Percentiles rank a stretch among this genome's conserved stretches.
phyloP scores from a whole-genome alignment of 1,139 yeast species.

The Petasospora rhodanensis region DNA sequence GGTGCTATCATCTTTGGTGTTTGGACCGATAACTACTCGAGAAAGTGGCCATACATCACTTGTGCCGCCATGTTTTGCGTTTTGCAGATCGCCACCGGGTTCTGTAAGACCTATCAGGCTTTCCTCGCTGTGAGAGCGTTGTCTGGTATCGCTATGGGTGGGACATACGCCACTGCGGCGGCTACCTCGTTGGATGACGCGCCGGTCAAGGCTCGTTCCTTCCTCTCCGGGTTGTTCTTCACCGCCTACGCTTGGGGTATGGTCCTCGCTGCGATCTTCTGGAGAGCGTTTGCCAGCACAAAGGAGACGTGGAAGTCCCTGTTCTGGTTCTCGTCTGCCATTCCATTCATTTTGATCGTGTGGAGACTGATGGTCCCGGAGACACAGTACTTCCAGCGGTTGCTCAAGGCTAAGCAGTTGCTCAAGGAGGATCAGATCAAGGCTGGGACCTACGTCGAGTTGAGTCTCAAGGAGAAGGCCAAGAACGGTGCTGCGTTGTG shows the following conservation, averaged over 20 bases:
- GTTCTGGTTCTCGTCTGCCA: conserved; percentile 53
- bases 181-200: conserved; percentile 46
- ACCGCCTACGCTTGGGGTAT: conserved; percentile 44
- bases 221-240: conserved; percentile 42
- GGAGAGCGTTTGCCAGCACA: conserved; percentile 34
- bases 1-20: conserved; percentile 58
- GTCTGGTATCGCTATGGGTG: conserved; percentile 50
- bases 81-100: conserved; percentile 53
- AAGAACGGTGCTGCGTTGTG: conserved; percentile 26
- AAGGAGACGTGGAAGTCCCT: conserved; percentile 45
- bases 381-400: conserved; percentile 30
- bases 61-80: conserved; percentile 40
- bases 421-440: conserved; percentile 38
- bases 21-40: conserved; percentile 46
- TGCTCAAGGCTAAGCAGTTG: conserved; percentile 25
- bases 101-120: conserved; percentile 42
- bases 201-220: conserved; percentile 38
- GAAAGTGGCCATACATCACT: conserved; percentile 50
- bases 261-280: conserved; percentile 40
- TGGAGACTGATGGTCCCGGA: conserved; percentile 42
- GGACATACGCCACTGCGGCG: conserved; percentile 45
- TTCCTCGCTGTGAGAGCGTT: conserved; percentile 49
- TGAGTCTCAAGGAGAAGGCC: conserved; percentile 13
- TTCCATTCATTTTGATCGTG: conserved; percentile 36
- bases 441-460: conserved; percentile 18